Evolutionary conservation across 2,329 filamentous ascomycete genomes (phyloP).

Genomic region (Pseudogymnoascus sp.): DNA sequence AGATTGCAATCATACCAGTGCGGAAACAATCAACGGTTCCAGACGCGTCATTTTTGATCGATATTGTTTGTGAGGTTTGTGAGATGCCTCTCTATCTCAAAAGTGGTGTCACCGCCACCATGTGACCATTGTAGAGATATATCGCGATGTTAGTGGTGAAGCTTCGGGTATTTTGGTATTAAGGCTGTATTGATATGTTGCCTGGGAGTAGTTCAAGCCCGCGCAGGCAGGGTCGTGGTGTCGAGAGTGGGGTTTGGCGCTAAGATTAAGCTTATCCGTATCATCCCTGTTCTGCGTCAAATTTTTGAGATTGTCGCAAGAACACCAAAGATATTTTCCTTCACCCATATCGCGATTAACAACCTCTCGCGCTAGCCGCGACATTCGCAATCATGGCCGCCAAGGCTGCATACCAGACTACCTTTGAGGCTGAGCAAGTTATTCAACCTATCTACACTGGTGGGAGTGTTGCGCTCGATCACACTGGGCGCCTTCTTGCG

Average conservation of each 20-base stretch:
- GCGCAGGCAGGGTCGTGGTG: background rate
- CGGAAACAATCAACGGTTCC: conserved; percentile 21
- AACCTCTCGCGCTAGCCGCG: background rate
- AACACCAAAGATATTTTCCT: conserved; percentile 5
- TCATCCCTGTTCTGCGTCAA: conserved; percentile 9
- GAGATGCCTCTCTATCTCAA: background rate
- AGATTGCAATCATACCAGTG: conserved; percentile 17
- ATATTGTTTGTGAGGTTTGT: background rate
- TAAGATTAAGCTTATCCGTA: conserved; percentile 11
- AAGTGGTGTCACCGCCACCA: background rate
- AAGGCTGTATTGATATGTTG: background rate
- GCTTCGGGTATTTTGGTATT: background rate
- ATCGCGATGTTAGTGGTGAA: background rate
- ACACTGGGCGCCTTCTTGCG: conserved; percentile 71
- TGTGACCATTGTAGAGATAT: background rate
- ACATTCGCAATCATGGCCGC: conserved; percentile 44
- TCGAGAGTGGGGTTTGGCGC: conserved; percentile 8
- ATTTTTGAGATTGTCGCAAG: conserved; percentile 8
- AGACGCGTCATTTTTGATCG: conserved; percentile 17
- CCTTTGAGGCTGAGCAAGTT: conserved; percentile 74
- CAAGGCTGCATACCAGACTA: conserved; percentile 66
- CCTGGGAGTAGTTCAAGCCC: background rate
- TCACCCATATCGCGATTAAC: conserved; percentile 1
- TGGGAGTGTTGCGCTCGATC: conserved; percentile 75
- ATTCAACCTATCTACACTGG: conserved; percentile 93